Percentiles rank a stretch among this genome's conserved stretches.
Conservation (phyloP, 1,284 basidiomycete genomes). For the Trametes polyzona region DNA sequence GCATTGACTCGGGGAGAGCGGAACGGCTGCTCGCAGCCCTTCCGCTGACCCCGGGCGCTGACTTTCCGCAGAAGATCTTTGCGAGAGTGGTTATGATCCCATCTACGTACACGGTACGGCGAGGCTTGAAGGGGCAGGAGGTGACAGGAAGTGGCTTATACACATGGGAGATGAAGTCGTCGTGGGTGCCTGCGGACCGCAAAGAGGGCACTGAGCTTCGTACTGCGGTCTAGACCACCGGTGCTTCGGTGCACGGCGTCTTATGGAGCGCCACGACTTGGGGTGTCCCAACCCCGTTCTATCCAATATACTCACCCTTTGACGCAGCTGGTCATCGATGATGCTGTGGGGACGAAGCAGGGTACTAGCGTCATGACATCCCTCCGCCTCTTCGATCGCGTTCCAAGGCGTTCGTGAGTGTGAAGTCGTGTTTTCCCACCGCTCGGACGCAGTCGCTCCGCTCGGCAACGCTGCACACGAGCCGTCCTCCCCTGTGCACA, state of each 20-base stretch:
- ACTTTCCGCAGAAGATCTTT: background rate
- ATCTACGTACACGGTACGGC: background rate
- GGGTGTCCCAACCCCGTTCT: background rate
- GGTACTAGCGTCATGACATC: background rate
- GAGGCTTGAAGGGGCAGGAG: background rate
- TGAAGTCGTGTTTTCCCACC: background rate
- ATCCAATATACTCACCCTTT: background rate
- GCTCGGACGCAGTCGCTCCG: no score
- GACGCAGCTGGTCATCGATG: conserved; percentile 8
- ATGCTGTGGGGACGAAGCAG: background rate
- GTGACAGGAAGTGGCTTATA: background rate
- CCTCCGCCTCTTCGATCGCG: background rate
- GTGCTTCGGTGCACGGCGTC: background rate
- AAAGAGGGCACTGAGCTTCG: no score
- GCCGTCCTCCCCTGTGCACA: background rate
- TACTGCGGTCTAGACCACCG: conserved; percentile 10
- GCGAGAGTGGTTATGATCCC: no score
- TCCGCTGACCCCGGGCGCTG: conserved; percentile 7
- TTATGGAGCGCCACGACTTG: conserved; percentile 1
- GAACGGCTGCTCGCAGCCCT: background rate
- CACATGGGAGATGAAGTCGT: background rate
- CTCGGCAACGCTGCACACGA: background rate
- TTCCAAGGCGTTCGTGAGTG: background rate
- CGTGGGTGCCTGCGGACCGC: background rate
- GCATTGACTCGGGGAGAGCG: conserved; percentile 6